Base-by-base conservation (phyloP, 1,284 basidiomycete genomes). In the Leccinum subrobustum region DNA sequence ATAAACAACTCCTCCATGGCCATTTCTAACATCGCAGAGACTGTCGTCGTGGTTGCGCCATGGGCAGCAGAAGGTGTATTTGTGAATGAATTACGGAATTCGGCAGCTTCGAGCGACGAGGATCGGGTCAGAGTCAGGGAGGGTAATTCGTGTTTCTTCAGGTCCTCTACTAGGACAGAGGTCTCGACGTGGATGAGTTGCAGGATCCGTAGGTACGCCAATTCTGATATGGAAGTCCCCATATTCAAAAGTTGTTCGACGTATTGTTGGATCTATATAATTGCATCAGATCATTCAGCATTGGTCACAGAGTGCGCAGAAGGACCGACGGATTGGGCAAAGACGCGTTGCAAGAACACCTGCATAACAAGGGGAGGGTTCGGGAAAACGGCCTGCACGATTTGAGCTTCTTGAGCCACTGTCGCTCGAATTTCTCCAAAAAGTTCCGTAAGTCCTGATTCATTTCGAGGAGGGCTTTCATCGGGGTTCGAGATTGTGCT, bases 291-390 rank as follows among this genome's bases (percentile, higher is more conserved):
- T 56, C 31, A 44, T 57, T 54, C 48, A 42, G 27, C 53, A 44
- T 6, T 23, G 20, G 12, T 12, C 48, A n/a, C 20, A 50, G 47
- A 29, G 29, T 14, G 23, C 23, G 5, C 11, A 42, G 11, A 52
- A 47, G 33, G 44, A 75, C 90, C 68, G 70, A 96, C 95, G 23
- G 96, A 95, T 80, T 99, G 97, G 0, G 96, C 96, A 76, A 99
- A 99, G 0, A 99, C 94, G 42, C 97, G 84, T 73, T 98, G 97
- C 47, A 99, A 76, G 76, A 99, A 99, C 6, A 98, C 96, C 75
- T 98, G 95, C 95, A 99, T 96, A 14, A 99, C 97, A n/a, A 95
- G 85, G 8, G 92, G 86, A 9, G 97, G 96, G 66, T 95, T 95
- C 0, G 97, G 97, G 75, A 99, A 99, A 4, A 99, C 97, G 2